Evolutionary conservation across 345 rosid species (phyloP).

Genomic region (Hibiscus syriacus): DNA sequence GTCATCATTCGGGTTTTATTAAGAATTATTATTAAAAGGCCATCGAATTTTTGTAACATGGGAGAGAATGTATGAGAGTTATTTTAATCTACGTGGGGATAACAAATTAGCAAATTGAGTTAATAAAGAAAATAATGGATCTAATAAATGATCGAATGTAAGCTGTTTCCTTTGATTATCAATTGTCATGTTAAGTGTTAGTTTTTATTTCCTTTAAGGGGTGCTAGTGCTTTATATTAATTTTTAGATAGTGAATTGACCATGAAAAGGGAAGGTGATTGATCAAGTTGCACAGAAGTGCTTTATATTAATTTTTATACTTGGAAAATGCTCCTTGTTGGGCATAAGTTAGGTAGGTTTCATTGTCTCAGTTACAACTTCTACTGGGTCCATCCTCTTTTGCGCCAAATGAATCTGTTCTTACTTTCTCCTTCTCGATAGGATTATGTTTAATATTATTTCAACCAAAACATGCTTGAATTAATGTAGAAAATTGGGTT

Average conservation of each 20-base stretch:
- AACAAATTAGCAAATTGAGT: background rate
- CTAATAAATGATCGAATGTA: background rate
- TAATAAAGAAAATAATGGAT: background rate
- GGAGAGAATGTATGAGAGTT: background rate
- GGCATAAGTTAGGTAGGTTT: background rate
- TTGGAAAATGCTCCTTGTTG: no score
- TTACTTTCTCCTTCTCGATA: background rate
- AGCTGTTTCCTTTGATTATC: background rate
- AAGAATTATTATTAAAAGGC: constrained; percentile 3
- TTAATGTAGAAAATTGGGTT: background rate
- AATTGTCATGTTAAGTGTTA: background rate
- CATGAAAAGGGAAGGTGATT: no score
- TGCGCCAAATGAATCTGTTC: background rate
- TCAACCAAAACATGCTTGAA: background rate
- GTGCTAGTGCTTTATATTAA: background rate
- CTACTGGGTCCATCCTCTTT: background rate
- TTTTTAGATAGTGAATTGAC: background rate
- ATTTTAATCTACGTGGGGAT: constrained; percentile 2
- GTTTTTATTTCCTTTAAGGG: background rate
- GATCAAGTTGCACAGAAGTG: no score
- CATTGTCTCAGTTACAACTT: background rate
- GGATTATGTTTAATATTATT: background rate
- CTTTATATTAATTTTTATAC: no score
- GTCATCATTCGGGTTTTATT: background rate
- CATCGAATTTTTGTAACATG: background rate